phyloP scores from a whole-genome alignment of 176 grass and related monocot species.

The Oryza australiensis region DNA sequence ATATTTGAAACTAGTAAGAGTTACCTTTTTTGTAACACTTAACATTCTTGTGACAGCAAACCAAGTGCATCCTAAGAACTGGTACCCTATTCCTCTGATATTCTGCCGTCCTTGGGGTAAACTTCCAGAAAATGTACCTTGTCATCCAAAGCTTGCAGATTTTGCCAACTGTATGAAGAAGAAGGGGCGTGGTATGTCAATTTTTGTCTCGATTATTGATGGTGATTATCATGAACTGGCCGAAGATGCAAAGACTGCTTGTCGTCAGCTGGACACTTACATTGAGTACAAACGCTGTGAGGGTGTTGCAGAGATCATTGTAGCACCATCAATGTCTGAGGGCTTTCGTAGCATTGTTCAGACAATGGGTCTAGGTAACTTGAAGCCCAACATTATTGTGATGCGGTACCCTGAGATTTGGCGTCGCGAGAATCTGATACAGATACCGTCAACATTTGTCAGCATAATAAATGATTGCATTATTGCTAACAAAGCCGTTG shows the following conservation, averaged over 20 bases:
- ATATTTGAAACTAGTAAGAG: background rate
- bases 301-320: slow-evolving; percentile 91
- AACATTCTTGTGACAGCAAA: slow-evolving; percentile 58
- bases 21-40: slow-evolving; percentile 22
- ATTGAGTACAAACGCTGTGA: slow-evolving; percentile 96
- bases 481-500: slow-evolving; percentile 97
- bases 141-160: slow-evolving; percentile 97
- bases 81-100: slow-evolving; percentile 97
- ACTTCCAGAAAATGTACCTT: slow-evolving; percentile 94
- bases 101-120: slow-evolving; percentile 99
- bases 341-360: slow-evolving; percentile 89
- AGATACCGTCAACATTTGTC: slow-evolving; percentile 96
- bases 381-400: slow-evolving; percentile 97
- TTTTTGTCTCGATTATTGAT: slow-evolving; percentile 91
- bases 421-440: slow-evolving; percentile 82
- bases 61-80: slow-evolving; percentile 99
- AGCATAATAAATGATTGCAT: slow-evolving; percentile 98
- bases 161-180: slow-evolving; percentile 99
- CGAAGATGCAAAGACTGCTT: slow-evolving; percentile 89
- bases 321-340: slow-evolving; percentile 90
- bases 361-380: slow-evolving; percentile 96
- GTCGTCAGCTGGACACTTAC: slow-evolving; percentile 79
- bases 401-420: slow-evolving; percentile 98
- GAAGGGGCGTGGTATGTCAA: slow-evolving; percentile 96
- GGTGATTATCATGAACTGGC: slow-evolving; percentile 92